Conservation (phyloP, 129 eudicot genomes). For the Artemisia tridentata region DNA sequence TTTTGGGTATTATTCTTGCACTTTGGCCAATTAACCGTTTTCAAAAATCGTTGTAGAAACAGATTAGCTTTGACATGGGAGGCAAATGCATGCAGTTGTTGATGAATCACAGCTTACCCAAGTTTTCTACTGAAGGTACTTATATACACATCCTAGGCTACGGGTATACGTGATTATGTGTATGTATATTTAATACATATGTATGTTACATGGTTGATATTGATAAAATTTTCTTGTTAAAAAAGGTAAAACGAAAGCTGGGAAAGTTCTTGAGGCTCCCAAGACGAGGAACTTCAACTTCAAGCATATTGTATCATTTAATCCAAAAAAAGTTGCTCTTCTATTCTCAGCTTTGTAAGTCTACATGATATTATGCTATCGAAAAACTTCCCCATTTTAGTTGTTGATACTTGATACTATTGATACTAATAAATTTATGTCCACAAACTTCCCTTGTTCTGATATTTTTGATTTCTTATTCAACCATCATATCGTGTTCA, state of each 20-base stretch:
- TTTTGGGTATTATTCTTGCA: no score
- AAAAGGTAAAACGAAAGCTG: conserved; percentile 53
- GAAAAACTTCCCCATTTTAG: no score
- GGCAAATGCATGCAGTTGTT: conserved; percentile 57
- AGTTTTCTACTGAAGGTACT: conserved; percentile 61
- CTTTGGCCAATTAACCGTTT: background rate
- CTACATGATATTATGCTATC: background rate
- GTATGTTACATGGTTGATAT: background rate
- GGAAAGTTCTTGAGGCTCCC: conserved; percentile 44
- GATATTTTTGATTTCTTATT: background rate
- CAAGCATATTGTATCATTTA: conserved; percentile 70
- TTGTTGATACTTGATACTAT: no score
- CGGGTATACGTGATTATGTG: background rate
- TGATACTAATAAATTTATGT: no score
- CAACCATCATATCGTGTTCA: background rate
- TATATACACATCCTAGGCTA: background rate
- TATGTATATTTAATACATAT: background rate
- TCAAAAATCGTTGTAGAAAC: conserved; percentile 60
- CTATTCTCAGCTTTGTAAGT: conserved; percentile 87
- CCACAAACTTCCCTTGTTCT: no score
- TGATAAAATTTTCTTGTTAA: background rate
- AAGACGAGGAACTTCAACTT: conserved; percentile 55
- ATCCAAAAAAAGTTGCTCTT: conserved; percentile 87
- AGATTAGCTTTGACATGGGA: conserved; percentile 53
- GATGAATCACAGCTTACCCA: conserved; percentile 60